Evolutionary conservation across 768 basidiomycete genomes (phyloP), one percentile per base, ranked within the genome.

Genomic region (Lactifluus pinguis): DNA sequence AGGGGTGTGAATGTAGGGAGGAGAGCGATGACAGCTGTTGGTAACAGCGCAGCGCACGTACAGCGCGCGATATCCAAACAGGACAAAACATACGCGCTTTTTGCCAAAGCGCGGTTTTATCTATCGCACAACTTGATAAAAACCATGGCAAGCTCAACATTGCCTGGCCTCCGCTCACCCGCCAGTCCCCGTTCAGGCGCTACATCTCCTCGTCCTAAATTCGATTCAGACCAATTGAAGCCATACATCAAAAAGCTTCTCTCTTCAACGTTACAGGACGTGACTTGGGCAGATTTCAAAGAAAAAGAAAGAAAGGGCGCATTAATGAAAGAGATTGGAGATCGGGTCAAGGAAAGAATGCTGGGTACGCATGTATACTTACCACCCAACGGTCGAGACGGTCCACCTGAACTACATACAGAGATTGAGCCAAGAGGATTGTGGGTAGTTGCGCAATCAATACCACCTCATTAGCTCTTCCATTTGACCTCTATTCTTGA

Each of bases 341-440:
- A 89, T 68, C 80, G 91, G 50, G 82, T 93, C 48, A 93, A 91
- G 73, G 86, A 90, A 71, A 77, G 91, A 67, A 92, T 92, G 88
- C 66, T 89, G 55, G 75, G 76, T 77, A 59, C 59, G 76, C 60
- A 30, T n/a, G 9, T 9, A 19, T 32, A 47, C 21, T 55, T 49
- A 53, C 53, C 51, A 29, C 42, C 39, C 42, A 38, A 19, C 42
- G n/a, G 21, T 25, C 49, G 36, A 41, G 61, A 51, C 57, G 65
- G 45, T 39, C 30, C 60, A 39, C 32, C 44, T 60, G 41, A 62
- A 52, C 61, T 3, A 13, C 9, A 34, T 39, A 41, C 66, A 77
- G 87, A 87, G 69, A 89, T 92, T 55, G 85, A 89, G 68, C 85
- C 89, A 34, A 78, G 78, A 65, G 87, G 89, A 59, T 92, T 89